phyloP scores from a whole-genome alignment of 345 rosid species.

The Corchorus capsularis region DNA sequence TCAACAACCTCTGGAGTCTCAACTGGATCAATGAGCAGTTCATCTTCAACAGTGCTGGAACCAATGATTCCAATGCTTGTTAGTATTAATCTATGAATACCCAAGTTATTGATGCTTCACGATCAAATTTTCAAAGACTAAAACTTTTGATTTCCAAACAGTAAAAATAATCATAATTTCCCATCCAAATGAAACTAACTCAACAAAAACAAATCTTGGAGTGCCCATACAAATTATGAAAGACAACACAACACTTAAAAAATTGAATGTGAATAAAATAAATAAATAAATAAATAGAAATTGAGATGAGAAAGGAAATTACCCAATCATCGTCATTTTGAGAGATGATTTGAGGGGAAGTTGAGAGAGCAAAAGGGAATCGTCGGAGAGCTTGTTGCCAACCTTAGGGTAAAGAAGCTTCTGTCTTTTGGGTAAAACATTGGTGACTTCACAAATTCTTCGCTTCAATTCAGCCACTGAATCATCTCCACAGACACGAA shows the following conservation, averaged over 20 bases:
- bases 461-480: conserved; percentile 92
- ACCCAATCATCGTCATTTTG: conserved; percentile 99
- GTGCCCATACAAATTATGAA: neutral
- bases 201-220: neutral
- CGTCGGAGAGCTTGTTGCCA: conserved; percentile 84
- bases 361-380: conserved; percentile 64
- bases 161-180: neutral
- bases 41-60: conserved; percentile 78
- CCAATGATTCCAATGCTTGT: neutral
- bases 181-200: neutral
- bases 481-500: conserved; percentile 85
- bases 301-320: conserved; percentile 10
- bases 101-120: neutral
- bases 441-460: conserved; percentile 79
- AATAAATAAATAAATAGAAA: neutral
- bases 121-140: neutral
- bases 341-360: conserved; percentile 80
- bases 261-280: neutral
- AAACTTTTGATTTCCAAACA: neutral
- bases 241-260: neutral
- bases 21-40: conserved; percentile 75
- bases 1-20: conserved; percentile 83
- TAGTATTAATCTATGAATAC: neutral
- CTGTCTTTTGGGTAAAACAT: conserved; percentile 87
- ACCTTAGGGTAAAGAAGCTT: conserved; percentile 95